These are phyloP conservation scores for Brassica carinata DNA, from an alignment of 345 rosid species.

Conservation along the genomic window DNA sequence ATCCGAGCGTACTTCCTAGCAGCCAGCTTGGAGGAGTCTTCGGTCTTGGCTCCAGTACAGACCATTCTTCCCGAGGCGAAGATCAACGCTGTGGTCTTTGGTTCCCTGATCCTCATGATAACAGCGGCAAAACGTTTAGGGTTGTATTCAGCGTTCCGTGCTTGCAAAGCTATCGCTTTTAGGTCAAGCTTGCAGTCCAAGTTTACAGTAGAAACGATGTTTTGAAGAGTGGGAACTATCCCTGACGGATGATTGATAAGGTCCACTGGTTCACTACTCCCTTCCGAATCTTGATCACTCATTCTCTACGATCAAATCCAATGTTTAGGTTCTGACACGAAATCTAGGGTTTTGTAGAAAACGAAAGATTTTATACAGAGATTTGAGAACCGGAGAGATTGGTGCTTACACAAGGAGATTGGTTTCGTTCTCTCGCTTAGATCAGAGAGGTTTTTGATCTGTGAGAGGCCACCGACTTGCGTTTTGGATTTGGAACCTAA, in stretches of 20 bases:
- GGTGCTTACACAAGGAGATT: constrained; percentile 16
- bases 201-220: neutral
- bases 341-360: neutral
- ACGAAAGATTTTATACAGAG: neutral
- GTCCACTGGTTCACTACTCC: constrained; percentile 91
- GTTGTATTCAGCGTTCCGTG: neutral
- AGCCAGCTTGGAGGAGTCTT: neutral
- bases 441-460: neutral
- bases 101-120: constrained; percentile 5
- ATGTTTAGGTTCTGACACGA: neutral
- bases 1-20: neutral
- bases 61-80: constrained; percentile 1
- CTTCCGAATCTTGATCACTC: constrained; percentile 85
- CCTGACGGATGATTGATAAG: constrained; percentile 85
- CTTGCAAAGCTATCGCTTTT: constrained; percentile 1
- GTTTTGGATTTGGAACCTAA: neutral
- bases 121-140: constrained; percentile 11
- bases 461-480: neutral
- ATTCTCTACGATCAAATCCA: constrained; percentile 36
- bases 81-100: constrained; percentile 5
- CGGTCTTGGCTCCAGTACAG: constrained; percentile 12
- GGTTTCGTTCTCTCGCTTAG: constrained; percentile 2
- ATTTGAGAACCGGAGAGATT: constrained; percentile 40
- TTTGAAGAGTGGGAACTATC: constrained; percentile 9
- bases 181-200: neutral